A percentile compares a stretch with the other conserved stretches of the same genome.
Conservation (phyloP, 2,329 filamentous ascomycete species). For the Setomelanomma holmii region DNA sequence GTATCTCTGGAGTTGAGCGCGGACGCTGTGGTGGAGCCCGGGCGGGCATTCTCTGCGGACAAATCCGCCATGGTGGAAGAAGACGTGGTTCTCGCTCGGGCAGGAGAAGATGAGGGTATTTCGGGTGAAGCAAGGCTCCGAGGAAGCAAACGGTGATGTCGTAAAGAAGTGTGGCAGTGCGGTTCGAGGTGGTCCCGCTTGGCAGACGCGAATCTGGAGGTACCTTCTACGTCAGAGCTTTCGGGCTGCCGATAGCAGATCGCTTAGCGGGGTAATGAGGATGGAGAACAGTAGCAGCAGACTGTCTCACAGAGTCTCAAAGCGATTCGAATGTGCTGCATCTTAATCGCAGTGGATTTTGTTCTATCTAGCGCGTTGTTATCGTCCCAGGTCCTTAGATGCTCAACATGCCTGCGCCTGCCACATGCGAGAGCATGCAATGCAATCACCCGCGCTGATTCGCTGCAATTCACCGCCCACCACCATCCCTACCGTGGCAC, state of each 20-base stretch:
- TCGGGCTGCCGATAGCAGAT: conserved; percentile 25
- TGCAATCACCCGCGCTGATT: conserved; percentile 32
- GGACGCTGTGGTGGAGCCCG: conserved; percentile 36
- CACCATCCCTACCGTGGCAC: conserved; percentile 21
- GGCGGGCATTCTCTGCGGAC: conserved; percentile 34
- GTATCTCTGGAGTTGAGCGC: conserved; percentile 42
- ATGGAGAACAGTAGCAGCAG: not conserved
- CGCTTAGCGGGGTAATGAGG: conserved; percentile 2
- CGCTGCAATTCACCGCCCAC: conserved; percentile 31
- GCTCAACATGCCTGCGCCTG: conserved; percentile 14
- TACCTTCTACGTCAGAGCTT: conserved; percentile 37
- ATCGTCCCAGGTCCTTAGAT: conserved; percentile 5
- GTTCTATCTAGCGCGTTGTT: conserved; percentile 28
- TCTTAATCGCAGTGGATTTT: conserved; percentile 8
- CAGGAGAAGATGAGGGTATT: conserved; percentile 12
- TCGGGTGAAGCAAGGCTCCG: conserved; percentile 18
- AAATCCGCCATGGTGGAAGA: conserved; percentile 39
- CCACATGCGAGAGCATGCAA: conserved; percentile 22
- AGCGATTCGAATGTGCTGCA: conserved; percentile 1
- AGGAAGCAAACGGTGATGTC: conserved; percentile 16
- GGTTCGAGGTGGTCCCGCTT: conserved; percentile 5
- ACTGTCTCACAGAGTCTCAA: not conserved
- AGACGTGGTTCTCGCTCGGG: conserved; percentile 1
- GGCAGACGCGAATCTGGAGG: not conserved
- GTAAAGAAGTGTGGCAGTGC: conserved; percentile 10